Evolutionary conservation across 345 rosid species (phyloP).

Genomic region (Eucalyptus pauciflora): DNA sequence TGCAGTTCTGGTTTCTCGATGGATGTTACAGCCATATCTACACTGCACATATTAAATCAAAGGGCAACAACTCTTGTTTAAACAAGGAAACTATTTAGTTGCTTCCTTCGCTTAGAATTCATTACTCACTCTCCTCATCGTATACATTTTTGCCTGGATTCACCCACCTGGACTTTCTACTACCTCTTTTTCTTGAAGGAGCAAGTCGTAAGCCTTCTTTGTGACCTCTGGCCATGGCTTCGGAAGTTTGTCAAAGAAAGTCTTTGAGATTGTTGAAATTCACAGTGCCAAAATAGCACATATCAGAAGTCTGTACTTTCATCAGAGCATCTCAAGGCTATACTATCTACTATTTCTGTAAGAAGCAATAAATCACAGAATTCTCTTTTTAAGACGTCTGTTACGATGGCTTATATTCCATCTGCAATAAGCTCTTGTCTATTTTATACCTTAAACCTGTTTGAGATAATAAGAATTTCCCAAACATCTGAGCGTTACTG

Average conservation of each 20-base stretch:
- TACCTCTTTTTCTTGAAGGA: background rate
- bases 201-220: background rate
- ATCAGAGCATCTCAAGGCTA: background rate
- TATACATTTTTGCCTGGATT: background rate
- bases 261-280: background rate
- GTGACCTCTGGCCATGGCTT: background rate
- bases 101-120: background rate
- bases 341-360: accelerated
- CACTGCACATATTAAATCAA: background rate
- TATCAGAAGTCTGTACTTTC: background rate
- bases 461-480: background rate
- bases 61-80: background rate
- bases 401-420: background rate
- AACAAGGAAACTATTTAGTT: background rate
- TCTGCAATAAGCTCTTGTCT: background rate
- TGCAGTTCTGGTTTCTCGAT: background rate
- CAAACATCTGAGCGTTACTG: background rate
- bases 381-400: background rate
- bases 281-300: background rate
- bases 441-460: background rate
- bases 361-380: background rate
- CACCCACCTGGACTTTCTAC: background rate
- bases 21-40: background rate
- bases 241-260: background rate
- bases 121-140: background rate